Base-by-base conservation (phyloP, 768 basidiomycete genomes). In the Daedalea quercina region DNA sequence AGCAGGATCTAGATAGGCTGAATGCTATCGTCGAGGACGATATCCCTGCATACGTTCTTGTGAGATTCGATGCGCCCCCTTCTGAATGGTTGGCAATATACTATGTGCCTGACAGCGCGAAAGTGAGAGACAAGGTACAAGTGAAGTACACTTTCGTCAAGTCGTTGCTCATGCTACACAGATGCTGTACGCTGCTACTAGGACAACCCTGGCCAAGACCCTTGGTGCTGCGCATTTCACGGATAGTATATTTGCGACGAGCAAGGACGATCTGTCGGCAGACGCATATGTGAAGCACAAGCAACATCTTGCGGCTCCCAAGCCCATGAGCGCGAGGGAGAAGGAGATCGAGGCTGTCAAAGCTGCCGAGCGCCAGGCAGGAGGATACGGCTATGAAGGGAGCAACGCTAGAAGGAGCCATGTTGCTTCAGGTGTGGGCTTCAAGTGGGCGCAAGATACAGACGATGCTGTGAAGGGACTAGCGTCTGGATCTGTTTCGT, bases 101-200 rank as follows among this genome's bases (percentile, higher is more conserved):
- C 62, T 94, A 90, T 63, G 88, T 94, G 6, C 92, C 92, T 1
- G 92, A 94, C 55, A 64, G 75, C 19, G 87, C 92, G 24, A 84
- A 78, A 69, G 79, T 94, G 54, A 77, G 89, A 63, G 81, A 88
- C 68, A 94, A 94, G 82, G 90, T 84, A 58, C 56, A 66, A 43
- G 31, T 3, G 13, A 23, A 28, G 9, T 22, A 35, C 47, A n/a
- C 44, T 31, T 33, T 20, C 44, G 43, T 41, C 24, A 40, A 17
- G 34, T 33, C 23, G 50, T 41, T 55, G 24, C 28, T 44, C 44
- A 13, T 20, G 17, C 23, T 22, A n/a, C 20, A 9, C 52, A 93
- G 90, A 94, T 93, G 90, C 73, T 94, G 31, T 94, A 93, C 67
- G 90, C 92, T 20, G 85, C 91, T 2, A 84, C 85, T 1, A 81